Evolutionary conservation across 1,284 basidiomycete species (phyloP).

Genomic region (Tilletiaria anomala): DNA sequence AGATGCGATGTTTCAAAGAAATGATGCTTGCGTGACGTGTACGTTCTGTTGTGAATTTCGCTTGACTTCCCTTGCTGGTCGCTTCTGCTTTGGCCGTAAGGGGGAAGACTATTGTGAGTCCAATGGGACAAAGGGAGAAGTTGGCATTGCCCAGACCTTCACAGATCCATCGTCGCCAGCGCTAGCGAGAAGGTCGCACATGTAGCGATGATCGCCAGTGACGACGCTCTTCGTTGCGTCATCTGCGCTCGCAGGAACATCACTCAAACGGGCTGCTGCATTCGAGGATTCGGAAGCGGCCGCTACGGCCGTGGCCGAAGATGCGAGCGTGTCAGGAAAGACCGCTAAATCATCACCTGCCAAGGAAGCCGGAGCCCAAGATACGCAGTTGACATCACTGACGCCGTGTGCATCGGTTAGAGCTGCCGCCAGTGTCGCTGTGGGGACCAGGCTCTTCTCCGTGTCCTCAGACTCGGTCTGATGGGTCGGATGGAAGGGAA

Average conservation of each 20-base stretch:
- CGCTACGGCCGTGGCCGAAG: slow-evolving; percentile 4
- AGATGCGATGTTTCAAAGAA: too few species aligned
- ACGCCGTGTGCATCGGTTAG: slow-evolving; percentile 53
- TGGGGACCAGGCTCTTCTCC: slow-evolving; percentile 7
- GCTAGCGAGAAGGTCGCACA: slow-evolving; percentile 54
- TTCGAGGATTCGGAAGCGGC: slow-evolving; percentile 7
- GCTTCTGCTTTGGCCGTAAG: too few species aligned
- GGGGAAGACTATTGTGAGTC: too few species aligned
- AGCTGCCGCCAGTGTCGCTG: slow-evolving; percentile 14
- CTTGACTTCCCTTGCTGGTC: too few species aligned
- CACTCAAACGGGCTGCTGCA: slow-evolving; percentile 9
- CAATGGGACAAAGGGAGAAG: slow-evolving; percentile 4
- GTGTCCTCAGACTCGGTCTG: slow-evolving; percentile 14
- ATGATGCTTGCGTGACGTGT: too few species aligned
- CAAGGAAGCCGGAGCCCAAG: slow-evolving; percentile 49
- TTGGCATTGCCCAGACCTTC: slow-evolving; percentile 50
- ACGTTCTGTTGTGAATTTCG: too few species aligned
- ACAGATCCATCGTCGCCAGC: slow-evolving; percentile 63
- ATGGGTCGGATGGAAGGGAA: slow-evolving; percentile 22
- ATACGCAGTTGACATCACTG: slow-evolving; percentile 60
- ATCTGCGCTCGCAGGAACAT: slow-evolving; percentile 8
- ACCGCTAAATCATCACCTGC: too few species aligned
- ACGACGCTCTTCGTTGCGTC: too few species aligned
- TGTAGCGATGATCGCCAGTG: too few species aligned
- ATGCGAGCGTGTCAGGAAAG: slow-evolving; percentile 8